phyloP scores from a whole-genome alignment of 345 rosid species.

The Aethionema arabicum region DNA sequence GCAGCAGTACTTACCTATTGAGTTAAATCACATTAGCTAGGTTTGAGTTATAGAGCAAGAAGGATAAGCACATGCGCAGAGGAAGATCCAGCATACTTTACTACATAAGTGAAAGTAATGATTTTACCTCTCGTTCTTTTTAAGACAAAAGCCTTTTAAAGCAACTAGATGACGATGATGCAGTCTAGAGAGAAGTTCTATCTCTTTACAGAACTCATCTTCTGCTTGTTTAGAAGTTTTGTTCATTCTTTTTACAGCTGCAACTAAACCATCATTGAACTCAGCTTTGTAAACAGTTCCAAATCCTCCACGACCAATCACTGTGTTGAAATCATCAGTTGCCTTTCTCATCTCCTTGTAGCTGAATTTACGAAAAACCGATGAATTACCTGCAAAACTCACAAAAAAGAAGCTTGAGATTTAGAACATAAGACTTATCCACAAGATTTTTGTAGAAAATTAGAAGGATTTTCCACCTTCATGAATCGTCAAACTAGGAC shows the following conservation, averaged over 20 bases:
- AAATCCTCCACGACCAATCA: slow-evolving; percentile 88
- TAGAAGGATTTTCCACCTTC: slow-evolving; percentile 52
- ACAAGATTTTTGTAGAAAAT: slow-evolving; percentile 6
- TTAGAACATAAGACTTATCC: not conserved
- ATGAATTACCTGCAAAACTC: slow-evolving; percentile 51
- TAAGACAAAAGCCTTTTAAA: slow-evolving; percentile 81
- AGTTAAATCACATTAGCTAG: no score
- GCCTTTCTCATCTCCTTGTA: slow-evolving; percentile 81
- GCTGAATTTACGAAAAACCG: slow-evolving; percentile 69
- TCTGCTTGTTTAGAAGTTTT: slow-evolving; percentile 78
- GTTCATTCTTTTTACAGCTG: slow-evolving; percentile 81
- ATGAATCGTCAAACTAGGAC: slow-evolving; percentile 53
- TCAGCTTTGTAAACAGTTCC: slow-evolving; percentile 86
- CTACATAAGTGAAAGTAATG: slow-evolving; percentile 5
- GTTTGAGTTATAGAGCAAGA: no score
- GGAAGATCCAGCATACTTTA: not conserved
- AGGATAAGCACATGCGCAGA: no score
- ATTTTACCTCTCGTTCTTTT: slow-evolving; percentile 71
- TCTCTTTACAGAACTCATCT: slow-evolving; percentile 84
- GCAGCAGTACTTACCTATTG: no score
- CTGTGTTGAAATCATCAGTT: slow-evolving; percentile 61
- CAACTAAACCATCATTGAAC: slow-evolving; percentile 62
- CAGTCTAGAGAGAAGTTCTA: slow-evolving; percentile 90
- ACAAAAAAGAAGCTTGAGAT: not conserved
- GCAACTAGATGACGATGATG: slow-evolving; percentile 97